Percentiles rank a stretch among this genome's conserved stretches.
Evolutionary conservation across 768 basidiomycete genomes (phyloP).

Genomic region (Sistotremastrum suecicum): DNA sequence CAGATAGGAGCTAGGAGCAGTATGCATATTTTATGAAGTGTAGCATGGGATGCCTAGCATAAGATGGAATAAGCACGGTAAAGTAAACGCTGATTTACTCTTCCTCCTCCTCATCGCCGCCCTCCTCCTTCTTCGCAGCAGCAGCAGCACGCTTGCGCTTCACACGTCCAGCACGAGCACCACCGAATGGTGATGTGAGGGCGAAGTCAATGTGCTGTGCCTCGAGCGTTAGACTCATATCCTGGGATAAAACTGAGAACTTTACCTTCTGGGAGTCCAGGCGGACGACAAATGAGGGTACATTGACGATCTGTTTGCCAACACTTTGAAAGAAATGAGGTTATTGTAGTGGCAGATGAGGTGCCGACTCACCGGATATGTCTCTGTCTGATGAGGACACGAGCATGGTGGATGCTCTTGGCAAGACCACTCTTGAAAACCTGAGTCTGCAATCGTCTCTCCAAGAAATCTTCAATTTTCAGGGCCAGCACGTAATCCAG

Average conservation of each 20-base stretch:
- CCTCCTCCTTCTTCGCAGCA: constrained; percentile 83
- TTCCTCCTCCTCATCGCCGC: constrained; percentile 83
- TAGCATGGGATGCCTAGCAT: too few species aligned
- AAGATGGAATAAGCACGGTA: too few species aligned
- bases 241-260: neutral
- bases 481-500: constrained; percentile 99
- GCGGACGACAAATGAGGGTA: constrained; percentile 97
- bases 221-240: neutral
- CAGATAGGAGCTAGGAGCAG: too few species aligned
- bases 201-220: constrained; percentile 91
- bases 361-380: constrained; percentile 74
- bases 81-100: constrained; percentile 32
- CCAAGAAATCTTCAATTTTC: constrained; percentile 99
- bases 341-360: neutral
- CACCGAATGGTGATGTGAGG: constrained; percentile 91
- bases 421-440: constrained; percentile 98
- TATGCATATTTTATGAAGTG: too few species aligned
- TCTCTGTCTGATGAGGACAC: constrained; percentile 93
- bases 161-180: constrained; percentile 87
- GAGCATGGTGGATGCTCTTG: constrained; percentile 97
- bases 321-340: constrained; percentile 35
- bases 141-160: constrained; percentile 97
- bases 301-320: constrained; percentile 98
- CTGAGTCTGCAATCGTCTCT: constrained; percentile 96
- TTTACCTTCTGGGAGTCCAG: constrained; percentile 88